A percentile compares a stretch with the other conserved stretches of the same genome.
Evolutionary conservation across 148 eudicot genomes (phyloP).

Genomic region (Spergularia bocconei): DNA sequence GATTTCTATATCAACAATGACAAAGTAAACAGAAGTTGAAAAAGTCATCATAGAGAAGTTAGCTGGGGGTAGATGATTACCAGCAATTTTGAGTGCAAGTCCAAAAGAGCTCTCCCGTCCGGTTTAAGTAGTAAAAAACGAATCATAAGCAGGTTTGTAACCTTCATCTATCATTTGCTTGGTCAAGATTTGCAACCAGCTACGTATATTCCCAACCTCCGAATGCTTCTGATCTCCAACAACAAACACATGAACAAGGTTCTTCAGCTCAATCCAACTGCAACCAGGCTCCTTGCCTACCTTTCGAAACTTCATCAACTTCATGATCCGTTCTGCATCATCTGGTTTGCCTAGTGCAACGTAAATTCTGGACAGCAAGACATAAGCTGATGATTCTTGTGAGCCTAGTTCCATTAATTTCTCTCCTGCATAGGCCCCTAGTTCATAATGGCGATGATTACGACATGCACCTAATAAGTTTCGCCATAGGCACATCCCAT

Average conservation of each 20-base stretch:
- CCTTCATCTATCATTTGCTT: conserved; percentile 54
- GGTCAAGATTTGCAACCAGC: conserved; percentile 38
- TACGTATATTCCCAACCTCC: conserved; percentile 33
- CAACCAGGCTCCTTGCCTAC: conserved; percentile 66
- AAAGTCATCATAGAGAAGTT: not conserved
- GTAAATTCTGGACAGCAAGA: conserved; percentile 53
- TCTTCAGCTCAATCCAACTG: conserved; percentile 68
- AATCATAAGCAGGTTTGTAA: conserved; percentile 32
- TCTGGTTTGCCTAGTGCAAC: conserved; percentile 42
- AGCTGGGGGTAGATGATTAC: conserved; percentile 13
- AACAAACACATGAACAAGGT: conserved; percentile 54
- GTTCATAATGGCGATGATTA: conserved; percentile 45
- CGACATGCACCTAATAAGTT: conserved; percentile 55
- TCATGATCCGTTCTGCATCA: conserved; percentile 51
- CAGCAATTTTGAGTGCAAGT: conserved; percentile 1
- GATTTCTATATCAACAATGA: not conserved
- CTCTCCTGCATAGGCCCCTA: conserved; percentile 75
- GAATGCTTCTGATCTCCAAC: conserved; percentile 65
- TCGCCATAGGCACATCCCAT: conserved; percentile 59
- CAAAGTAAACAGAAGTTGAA: not conserved
- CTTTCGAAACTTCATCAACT: conserved; percentile 52
- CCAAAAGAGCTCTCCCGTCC: conserved; percentile 7
- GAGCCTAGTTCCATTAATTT: conserved; percentile 59
- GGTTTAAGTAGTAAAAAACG: conserved; percentile 18
- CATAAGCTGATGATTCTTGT: conserved; percentile 62